Evolutionary conservation across 495 filamentous ascomycete species (phyloP).

Genomic region (Peziza echinospora): DNA sequence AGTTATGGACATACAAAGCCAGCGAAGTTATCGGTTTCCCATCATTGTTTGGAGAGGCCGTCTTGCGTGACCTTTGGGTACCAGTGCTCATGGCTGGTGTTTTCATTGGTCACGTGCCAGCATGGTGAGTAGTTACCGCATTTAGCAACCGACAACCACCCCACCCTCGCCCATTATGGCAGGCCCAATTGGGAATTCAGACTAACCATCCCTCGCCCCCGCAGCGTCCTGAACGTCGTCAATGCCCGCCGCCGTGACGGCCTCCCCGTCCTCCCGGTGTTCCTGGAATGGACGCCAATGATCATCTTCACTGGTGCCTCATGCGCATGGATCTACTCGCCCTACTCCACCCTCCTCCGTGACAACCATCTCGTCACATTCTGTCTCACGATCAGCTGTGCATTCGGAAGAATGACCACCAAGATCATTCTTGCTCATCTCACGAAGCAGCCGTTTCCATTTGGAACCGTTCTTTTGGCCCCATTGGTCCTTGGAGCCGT

Average conservation of each 20-base stretch:
- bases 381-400: constrained; percentile 81
- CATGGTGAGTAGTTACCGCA: constrained; percentile 21
- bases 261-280: constrained; percentile 60
- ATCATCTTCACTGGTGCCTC: constrained; percentile 50
- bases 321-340: constrained; percentile 68
- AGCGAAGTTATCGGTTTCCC: constrained; percentile 37
- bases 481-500: constrained; percentile 70
- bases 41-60: constrained; percentile 34
- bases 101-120: constrained; percentile 61
- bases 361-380: constrained; percentile 81
- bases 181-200: background rate
- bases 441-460: constrained; percentile 80
- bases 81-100: constrained; percentile 49
- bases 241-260: constrained; percentile 47
- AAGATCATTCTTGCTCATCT: constrained; percentile 97
- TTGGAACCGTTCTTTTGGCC: constrained; percentile 77
- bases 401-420: constrained; percentile 98
- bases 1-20: constrained; percentile 63
- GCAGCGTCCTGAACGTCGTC: constrained; percentile 56
- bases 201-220: constrained; percentile 11
- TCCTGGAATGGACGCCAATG: constrained; percentile 92
- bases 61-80: constrained; percentile 73
- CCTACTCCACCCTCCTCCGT: constrained; percentile 52
- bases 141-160: no score
- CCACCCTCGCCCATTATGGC: no score